Base-by-base conservation (phyloP, 768 basidiomycete species). In the Lactarius vividus region DNA sequence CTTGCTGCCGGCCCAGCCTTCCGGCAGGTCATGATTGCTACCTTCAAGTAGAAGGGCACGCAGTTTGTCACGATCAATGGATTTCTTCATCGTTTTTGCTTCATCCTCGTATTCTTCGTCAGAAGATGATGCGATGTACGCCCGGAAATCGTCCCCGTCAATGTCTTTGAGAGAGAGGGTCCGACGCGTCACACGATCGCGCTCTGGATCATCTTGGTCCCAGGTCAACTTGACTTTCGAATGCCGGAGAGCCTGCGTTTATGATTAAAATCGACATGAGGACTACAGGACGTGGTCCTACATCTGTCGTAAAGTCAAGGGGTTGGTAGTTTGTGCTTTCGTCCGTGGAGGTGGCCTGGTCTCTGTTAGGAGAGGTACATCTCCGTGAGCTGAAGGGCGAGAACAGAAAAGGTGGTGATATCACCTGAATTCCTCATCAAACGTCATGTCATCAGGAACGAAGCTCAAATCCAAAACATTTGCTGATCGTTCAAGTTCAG, bases 161-260 rank as follows among this genome's bases (percentile, higher is more conserved):
- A 98, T 88, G 74, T 98, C 94, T 73, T 94, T 88, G 61, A 84
- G 83, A 0, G 91, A 85, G 49, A 97, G 79, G 0, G 81, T 80
- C 26, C 94, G 88, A 55, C 94, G 86, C 1, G 95, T 93, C 57
- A 95, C 71, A 53, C 86, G 86, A 63, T 82, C 83, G 46, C 96
- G 88, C 72, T 95, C 91, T 0, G 92, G 88, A 70, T 98, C 96
- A 75, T 98, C 97, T 62, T 95, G 92, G 70, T 99, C 97, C 97
- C 97, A 99, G 5, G 96, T 97, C 37, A 98, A 83, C 73, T 93
- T 97, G 66, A 98, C 96, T 80, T 94, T 97, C 16, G 97, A 99
- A 75, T 98, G 96, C 6, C 96, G 90, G 6, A 99, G 85, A 11
- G 96, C 96, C 95, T 98, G 18, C n/a, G 37, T n/a, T n/a, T 53